These are phyloP conservation scores for Podaxis sp. DNA, from an alignment of 768 basidiomycete genomes.

Conservation along the genomic window DNA sequence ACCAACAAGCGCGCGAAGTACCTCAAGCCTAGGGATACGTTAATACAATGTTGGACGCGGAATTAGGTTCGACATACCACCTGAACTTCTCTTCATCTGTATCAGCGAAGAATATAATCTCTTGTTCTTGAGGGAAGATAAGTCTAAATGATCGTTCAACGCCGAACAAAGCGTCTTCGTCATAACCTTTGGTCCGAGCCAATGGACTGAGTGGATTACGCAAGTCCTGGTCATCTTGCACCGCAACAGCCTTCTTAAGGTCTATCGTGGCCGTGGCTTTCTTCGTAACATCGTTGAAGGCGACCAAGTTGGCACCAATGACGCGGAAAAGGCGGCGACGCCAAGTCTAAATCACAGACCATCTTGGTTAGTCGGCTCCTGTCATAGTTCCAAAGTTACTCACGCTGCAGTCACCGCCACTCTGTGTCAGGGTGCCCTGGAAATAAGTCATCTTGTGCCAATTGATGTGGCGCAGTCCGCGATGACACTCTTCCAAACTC, in stretches of 20 bases:
- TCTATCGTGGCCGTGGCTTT: constrained; percentile 89
- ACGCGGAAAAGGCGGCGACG: constrained; percentile 81
- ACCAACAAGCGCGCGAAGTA: constrained; percentile 80
- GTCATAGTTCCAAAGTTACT: constrained; percentile 26
- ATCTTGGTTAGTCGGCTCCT: not conserved
- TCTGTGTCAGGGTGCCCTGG: constrained; percentile 90
- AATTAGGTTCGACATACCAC: constrained; percentile 57
- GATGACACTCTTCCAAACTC: constrained; percentile 88
- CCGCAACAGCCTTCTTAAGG: constrained; percentile 73
- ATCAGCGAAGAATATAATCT: constrained; percentile 91
- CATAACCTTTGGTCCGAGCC: constrained; percentile 36
- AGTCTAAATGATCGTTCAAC: constrained; percentile 86
- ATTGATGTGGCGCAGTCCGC: constrained; percentile 83
- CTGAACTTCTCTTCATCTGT: constrained; percentile 80
- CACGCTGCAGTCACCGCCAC: constrained; percentile 90
- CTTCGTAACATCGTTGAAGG: constrained; percentile 93
- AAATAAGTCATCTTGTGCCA: constrained; percentile 97
- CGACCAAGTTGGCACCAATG: constrained; percentile 82
- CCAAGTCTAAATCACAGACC: constrained; percentile 57
- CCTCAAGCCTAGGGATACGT: constrained; percentile 64
- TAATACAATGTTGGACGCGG: constrained; percentile 5
- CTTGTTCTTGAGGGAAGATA: constrained; percentile 71
- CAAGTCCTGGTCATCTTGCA: constrained; percentile 74
- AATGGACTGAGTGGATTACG: constrained; percentile 45
- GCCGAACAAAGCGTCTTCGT: constrained; percentile 58